Base-by-base conservation (phyloP, 208 protist genomes). In the Porcisia deanei region DNA sequence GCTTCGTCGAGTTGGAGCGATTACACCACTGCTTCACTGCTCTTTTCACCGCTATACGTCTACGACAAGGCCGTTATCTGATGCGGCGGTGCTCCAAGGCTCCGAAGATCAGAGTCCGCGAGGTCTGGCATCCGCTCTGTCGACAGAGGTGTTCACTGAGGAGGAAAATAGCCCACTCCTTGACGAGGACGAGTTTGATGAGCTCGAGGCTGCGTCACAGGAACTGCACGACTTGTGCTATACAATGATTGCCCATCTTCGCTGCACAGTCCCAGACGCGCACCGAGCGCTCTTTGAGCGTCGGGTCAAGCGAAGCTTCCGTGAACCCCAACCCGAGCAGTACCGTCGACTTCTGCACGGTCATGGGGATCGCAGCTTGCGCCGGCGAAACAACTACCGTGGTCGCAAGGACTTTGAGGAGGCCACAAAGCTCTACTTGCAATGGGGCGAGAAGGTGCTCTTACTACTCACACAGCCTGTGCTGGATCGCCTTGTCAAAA, bases 211-310 rank as follows among this genome's bases (percentile, higher is more conserved):
- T 18, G 91, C 91, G 0, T 91, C 94, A 64, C 94, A 97, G 82
- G 94, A 97, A 73, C 83, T 95, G 75, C 94, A 97, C 69, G 94
- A 97, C 75, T 47, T 97, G 25, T 94, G 90, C 80, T 93, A 87
- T 64, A 90, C 90, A 5, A 91, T 97, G 87, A 91, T 96, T 43
- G 84, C 76, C 14, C 90, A 91, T 71, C 81, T 97, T 34, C 88
- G 85, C 18, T 84, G 85, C 34, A 79, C 89, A 1, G 94, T 96
- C 60, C 89, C 91, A 6, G 85, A 91, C 18, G 85, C 76, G 2
- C 86, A 88, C 49, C 80, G 76, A 41, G 63, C 63, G 18, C 81
- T 97, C 2, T 97, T 95, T 73, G 80, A 94, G 80, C 83, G 86
- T 53, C 87, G 93, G 10, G 85, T 84, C 1, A 84, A 91, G 79